Base-by-base conservation (phyloP, 1,284 basidiomycete species). In the Porogramme epimiltina region DNA sequence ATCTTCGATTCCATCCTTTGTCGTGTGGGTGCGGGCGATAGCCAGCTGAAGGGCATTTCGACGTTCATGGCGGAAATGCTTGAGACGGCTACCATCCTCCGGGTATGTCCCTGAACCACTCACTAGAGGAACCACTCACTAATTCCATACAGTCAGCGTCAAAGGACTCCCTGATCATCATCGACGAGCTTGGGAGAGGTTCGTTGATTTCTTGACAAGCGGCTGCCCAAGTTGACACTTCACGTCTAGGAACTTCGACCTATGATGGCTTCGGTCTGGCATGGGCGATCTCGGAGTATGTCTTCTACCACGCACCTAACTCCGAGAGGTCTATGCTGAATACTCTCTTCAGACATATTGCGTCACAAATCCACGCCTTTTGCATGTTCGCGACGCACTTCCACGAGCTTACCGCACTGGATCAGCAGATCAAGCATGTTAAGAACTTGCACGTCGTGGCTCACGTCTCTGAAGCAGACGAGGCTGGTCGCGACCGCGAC, bases 41-140 rank as follows among this genome's bases (percentile, higher is more conserved):
- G 91, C 69, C 95, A 98, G 69, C 76, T 98, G 39, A 98, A 98
- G 70, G 97, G 96, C 16, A 93, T 99, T 3, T 97, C 93, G 25
- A 99, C 97, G 0, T 99, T 99, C 69, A 99, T 99, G 96, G 95
- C 95, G 3, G 97, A 99, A 73, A 99, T 99, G 97, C 78, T 96
- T 11, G 93, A 96, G 70, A 99, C 95, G 0, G 95, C 97, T 0
- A 95, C 93, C 0, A 99, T 99, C 63, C 80, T 99, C 42, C 84
- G 91, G 64, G 92, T 93, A 48, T 28, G 83, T 71, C 15, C 22
- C 10, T 4, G 4, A 10, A 8, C 3, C 3, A 11, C n/a, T 18
- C 2, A 9, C 28, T 18, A 11, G 3, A 15, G 24, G 19, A n/a
- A 16, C 18, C 53, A 36, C 49, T 38, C 1, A 25, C n/a, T 47